Evolutionary conservation across 1,284 basidiomycete genomes (phyloP).

Genomic region (Cryptococcus sp.): DNA sequence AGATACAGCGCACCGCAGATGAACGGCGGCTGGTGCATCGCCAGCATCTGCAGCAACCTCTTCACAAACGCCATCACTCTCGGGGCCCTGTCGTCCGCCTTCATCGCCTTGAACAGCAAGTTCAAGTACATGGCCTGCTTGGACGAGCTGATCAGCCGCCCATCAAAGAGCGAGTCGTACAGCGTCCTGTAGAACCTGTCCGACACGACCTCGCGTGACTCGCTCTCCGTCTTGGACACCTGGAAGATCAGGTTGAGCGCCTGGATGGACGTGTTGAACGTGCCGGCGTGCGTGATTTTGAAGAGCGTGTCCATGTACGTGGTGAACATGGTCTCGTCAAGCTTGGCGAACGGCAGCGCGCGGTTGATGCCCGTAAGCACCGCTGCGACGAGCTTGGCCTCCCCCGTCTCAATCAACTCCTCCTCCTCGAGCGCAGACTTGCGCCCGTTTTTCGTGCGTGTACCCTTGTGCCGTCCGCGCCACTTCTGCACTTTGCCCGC

Average conservation of each 20-base stretch:
- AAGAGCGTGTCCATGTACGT: conserved; percentile 92
- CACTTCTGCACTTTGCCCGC: conserved; percentile 51
- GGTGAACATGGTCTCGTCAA: conserved; percentile 64
- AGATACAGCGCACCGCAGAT: conserved; percentile 78
- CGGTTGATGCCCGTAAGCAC: conserved; percentile 94
- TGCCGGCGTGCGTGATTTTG: conserved; percentile 83
- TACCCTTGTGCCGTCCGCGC: conserved; percentile 47
- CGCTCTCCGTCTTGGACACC: conserved; percentile 52
- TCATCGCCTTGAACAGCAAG: conserved; percentile 87
- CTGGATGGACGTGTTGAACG: conserved; percentile 94
- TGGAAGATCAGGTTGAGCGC: conserved; percentile 90
- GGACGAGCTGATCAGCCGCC: conserved; percentile 73
- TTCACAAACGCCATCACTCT: conserved; percentile 81
- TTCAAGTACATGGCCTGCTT: conserved; percentile 99
- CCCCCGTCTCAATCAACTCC: conserved; percentile 69
- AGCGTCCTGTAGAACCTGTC: conserved; percentile 89
- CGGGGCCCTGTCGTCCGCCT: conserved; percentile 62
- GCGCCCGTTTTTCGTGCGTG: conserved; percentile 44
- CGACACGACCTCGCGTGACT: conserved; percentile 56
- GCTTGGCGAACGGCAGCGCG: conserved; percentile 85
- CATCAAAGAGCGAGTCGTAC: conserved; percentile 83
- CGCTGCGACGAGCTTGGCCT: conserved; percentile 83
- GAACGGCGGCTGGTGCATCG: conserved; percentile 75
- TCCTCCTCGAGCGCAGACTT: conserved; percentile 42
- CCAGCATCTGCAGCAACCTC: conserved; percentile 80